Base-by-base conservation (phyloP, 106 monocot genomes). In the Vanilla planifolia region DNA sequence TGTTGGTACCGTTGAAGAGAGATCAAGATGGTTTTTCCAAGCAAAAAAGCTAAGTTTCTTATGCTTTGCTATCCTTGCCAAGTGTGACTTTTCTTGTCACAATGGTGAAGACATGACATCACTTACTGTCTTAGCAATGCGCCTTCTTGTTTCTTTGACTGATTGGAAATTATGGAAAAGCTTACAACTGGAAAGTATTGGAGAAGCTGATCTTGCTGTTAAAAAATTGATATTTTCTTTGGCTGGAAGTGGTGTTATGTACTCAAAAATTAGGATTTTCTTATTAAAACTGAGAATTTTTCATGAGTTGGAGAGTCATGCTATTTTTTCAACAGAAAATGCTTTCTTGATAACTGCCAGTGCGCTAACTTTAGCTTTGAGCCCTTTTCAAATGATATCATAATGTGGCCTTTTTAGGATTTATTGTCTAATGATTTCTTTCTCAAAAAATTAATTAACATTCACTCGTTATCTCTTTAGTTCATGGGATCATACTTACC, bases 21-120 rank as follows among this genome's bases (percentile, higher is more conserved):
- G 55, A 72, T 82, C 67, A 43, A 80, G 64, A 50, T 94, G 93
- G 93, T 67, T 82, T 62, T 85, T 77, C 69, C 93, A 89, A 61
- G 61, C 89, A 61, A 63, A 80, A 59, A 89, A 80, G 48, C 63
- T 94, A 27, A 52, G 79, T 64, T 72, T 41, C 55, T 74, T 94
- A 43, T 94, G 82, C 60, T 80, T 73, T 59, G 77, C 65, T 53
- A 68, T 89, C 75, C 85, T 94, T 67, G 73, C 80, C 35, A 61
- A 82, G 23, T 83, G 77, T 63, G 51, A 88, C 72, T 32, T 43
- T 28, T 65, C 78, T 26, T 57, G 17, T 60, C 63, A 52, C 46
- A 71, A 62, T 60, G 69, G 33, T 40, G 76, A 80, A 43, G 46
- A 72, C n/a, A 63, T 68, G 53, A 65, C 64, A 68, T 62, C 64